Evolutionary conservation across 2,329 filamentous ascomycete genomes (phyloP).

Genomic region (Phialophora chinensis): DNA sequence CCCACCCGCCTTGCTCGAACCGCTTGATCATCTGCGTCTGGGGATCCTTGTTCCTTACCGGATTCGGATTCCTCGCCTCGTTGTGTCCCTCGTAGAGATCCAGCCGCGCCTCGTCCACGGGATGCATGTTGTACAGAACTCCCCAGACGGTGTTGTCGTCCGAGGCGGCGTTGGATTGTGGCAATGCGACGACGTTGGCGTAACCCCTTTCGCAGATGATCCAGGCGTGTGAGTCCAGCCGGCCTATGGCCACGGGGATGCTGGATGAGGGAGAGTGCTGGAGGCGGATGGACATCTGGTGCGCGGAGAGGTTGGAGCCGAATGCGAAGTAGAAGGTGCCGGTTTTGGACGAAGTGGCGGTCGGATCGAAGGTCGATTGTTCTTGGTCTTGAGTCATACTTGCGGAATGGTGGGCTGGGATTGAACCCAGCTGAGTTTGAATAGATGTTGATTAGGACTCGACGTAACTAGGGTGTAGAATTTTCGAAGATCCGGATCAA

Average conservation of each 20-base stretch:
- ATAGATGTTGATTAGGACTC: background rate
- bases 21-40: conserved; percentile 30
- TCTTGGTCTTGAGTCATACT: conserved; percentile 20
- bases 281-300: conserved; percentile 50
- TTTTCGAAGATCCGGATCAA: background rate
- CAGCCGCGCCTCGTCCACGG: conserved; percentile 45
- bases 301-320: conserved; percentile 52
- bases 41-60: conserved; percentile 31
- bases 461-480: background rate
- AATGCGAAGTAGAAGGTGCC: conserved; percentile 52
- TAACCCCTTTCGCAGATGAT: conserved; percentile 51
- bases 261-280: conserved; percentile 45
- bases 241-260: conserved; percentile 48
- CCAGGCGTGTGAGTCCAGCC: conserved; percentile 49
- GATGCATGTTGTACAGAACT: conserved; percentile 50
- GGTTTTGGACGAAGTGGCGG: conserved; percentile 27
- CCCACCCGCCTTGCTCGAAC: conserved; percentile 37
- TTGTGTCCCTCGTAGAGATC: conserved; percentile 49
- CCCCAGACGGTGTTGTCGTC: conserved; percentile 45
- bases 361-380: conserved; percentile 13
- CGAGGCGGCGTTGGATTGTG: conserved; percentile 23
- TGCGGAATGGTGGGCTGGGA: background rate
- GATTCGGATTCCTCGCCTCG: conserved; percentile 30
- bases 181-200: conserved; percentile 48
- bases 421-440: background rate